Evolutionary conservation across 2,329 filamentous ascomycete species (phyloP).

Genomic region (Cyanodermella asteris): DNA sequence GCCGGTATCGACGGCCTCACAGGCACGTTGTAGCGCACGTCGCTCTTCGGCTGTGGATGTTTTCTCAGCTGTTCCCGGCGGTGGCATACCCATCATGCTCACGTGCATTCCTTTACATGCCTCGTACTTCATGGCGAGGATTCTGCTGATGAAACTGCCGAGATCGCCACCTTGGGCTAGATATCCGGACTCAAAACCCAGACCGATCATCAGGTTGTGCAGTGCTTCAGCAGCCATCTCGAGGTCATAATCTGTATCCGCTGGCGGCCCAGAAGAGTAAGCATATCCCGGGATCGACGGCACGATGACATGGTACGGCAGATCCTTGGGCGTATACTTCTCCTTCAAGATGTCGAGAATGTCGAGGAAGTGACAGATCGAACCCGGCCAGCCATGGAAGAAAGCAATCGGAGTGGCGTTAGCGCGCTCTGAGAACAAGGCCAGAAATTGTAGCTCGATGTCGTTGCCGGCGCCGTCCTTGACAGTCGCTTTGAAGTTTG

Average conservation of each 20-base stretch:
- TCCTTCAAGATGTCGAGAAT: no score
- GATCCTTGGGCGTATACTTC: no score
- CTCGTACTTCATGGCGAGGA: conserved; percentile 19
- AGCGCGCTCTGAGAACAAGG: conserved; percentile 23
- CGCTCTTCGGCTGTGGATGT: conserved; percentile 8
- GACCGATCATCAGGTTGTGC: conserved; percentile 28
- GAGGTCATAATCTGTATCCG: conserved; percentile 21
- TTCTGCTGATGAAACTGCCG: conserved; percentile 22
- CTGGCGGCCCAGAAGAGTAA: conserved; percentile 26
- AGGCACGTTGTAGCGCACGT: conserved; percentile 11
- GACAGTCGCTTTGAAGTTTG: conserved; percentile 25
- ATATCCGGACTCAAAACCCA: conserved; percentile 32
- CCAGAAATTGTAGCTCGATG: conserved; percentile 24
- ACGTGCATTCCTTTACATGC: conserved; percentile 25
- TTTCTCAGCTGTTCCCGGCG: conserved; percentile 7
- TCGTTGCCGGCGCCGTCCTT: conserved; percentile 17
- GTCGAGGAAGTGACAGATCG: no score
- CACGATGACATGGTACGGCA: conserved; percentile 36
- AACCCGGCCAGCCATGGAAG: conserved; percentile 20
- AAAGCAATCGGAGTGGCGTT: conserved; percentile 26
- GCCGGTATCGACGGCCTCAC: conserved; percentile 21
- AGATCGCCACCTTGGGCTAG: conserved; percentile 36
- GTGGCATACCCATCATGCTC: conserved; percentile 1
- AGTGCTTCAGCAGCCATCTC: conserved; percentile 22
- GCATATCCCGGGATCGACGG: conserved; percentile 34